Conservation (phyloP, 2,329 filamentous ascomycete species). For the Xenoacremonium recifei region DNA sequence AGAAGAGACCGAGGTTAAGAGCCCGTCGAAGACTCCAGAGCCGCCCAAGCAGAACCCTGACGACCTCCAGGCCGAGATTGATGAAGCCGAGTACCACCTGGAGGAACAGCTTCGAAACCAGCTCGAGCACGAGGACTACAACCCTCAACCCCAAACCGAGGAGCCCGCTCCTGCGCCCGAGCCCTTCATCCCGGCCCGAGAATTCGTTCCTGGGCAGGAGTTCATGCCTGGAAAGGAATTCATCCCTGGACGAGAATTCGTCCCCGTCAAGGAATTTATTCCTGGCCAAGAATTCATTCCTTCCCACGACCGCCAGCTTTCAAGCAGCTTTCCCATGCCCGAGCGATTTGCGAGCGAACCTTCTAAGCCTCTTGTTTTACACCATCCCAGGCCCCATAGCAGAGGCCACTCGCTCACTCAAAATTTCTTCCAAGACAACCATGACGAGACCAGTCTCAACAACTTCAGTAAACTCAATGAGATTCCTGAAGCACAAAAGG, state of each 20-base stretch:
- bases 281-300: too few relatives aligned
- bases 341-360: constrained; percentile 54
- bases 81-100: constrained; percentile 82
- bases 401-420: constrained; percentile 71
- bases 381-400: constrained; percentile 73
- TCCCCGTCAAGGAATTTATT: too few relatives aligned
- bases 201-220: too few relatives aligned
- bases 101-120: constrained; percentile 78
- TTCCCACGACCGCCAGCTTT: constrained; percentile 42
- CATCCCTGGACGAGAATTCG: too few relatives aligned
- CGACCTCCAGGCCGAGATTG: constrained; percentile 81
- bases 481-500: constrained; percentile 37
- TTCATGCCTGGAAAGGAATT: too few relatives aligned
- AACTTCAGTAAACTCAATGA: constrained; percentile 41
- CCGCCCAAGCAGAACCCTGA: constrained; percentile 50
- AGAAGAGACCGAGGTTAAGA: constrained; percentile 56
- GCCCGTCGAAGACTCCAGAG: constrained; percentile 54
- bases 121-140: constrained; percentile 76
- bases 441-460: constrained; percentile 41
- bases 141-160: constrained; percentile 52
- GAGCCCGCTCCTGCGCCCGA: constrained; percentile 17
- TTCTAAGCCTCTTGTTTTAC: constrained; percentile 56
- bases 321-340: constrained; percentile 47
- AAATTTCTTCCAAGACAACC: constrained; percentile 59
- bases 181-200: constrained; percentile 22